These are phyloP conservation scores for Cryphonectria radicalis DNA, from an alignment of 2,329 filamentous ascomycete species.

Conservation along the genomic window DNA sequence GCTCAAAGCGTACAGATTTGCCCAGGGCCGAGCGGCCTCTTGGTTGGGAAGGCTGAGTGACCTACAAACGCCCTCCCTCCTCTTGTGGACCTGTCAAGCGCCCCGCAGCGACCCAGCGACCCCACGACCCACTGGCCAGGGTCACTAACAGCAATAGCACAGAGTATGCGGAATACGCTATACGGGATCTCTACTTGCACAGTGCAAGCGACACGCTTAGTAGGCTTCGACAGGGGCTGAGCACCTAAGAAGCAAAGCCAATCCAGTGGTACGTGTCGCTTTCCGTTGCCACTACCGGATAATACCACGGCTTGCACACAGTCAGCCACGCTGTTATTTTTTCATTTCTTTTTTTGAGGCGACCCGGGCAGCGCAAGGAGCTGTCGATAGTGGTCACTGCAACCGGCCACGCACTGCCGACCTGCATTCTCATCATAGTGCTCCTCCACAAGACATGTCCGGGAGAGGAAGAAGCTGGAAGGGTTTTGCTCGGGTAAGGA, in stretches of 20 bases:
- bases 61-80: no score
- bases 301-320: not conserved
- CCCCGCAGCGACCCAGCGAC: not conserved
- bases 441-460: not conserved
- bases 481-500: not conserved
- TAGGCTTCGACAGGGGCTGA: not conserved
- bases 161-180: not conserved
- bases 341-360: not conserved
- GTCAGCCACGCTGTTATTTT: not conserved
- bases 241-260: not conserved
- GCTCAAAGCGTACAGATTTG: not conserved
- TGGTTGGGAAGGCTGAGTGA: constrained; percentile 16
- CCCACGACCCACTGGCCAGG: not conserved
- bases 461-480: not conserved
- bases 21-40: constrained; percentile 3
- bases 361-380: not conserved
- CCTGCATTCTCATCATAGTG: not conserved
- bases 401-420: not conserved
- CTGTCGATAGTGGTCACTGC: not conserved
- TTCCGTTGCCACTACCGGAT: not conserved
- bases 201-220: not conserved
- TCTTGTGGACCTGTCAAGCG: not conserved
- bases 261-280: not conserved
- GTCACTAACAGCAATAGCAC: not conserved
- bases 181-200: not conserved